Percentiles rank a stretch among this genome's conserved stretches.
These are phyloP conservation scores for Isochrysis galbana DNA, from an alignment of 78 protist genomes.

Conservation along the genomic window DNA sequence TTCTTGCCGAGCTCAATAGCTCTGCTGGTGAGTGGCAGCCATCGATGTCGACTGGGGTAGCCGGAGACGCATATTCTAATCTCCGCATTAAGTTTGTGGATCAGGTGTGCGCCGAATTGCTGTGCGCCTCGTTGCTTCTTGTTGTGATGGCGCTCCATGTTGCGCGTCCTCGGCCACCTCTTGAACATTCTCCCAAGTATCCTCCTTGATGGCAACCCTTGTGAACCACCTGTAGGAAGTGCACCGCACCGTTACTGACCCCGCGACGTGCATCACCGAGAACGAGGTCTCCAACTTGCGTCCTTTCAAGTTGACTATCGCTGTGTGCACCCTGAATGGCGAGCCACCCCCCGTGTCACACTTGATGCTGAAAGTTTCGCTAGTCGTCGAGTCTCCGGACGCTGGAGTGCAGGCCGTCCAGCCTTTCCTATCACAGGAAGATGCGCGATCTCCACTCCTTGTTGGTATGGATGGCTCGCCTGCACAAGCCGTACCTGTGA, in stretches of 20 bases:
- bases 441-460: background rate
- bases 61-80: background rate
- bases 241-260: background rate
- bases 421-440: background rate
- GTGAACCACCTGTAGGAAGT: background rate
- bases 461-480: background rate
- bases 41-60: background rate
- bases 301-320: background rate
- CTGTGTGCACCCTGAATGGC: background rate
- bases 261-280: background rate
- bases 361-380: background rate
- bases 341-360: background rate
- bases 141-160: background rate
- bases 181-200: background rate
- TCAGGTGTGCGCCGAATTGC: background rate
- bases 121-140: background rate
- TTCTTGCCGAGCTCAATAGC: background rate
- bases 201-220: background rate
- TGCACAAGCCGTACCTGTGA: background rate
- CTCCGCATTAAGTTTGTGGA: background rate
- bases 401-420: background rate
- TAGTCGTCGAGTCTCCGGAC: background rate
- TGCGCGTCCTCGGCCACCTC: background rate
- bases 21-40: background rate
- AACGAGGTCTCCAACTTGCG: background rate